Base-by-base conservation (phyloP, 2,329 filamentous ascomycete species). In the Cyclaneusma minus region DNA sequence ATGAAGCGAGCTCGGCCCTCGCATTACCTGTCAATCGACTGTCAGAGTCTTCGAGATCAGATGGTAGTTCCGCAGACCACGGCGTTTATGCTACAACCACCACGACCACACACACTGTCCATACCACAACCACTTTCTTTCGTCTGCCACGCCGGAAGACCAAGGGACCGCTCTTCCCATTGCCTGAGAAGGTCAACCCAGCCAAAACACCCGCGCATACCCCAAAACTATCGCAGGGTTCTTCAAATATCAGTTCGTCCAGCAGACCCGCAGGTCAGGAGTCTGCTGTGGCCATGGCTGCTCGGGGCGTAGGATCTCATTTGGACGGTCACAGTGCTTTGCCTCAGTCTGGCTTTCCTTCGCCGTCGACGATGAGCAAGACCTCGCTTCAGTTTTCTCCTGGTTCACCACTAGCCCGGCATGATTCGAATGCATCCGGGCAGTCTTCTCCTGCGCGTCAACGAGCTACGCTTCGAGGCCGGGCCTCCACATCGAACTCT, bases 401-500 rank as follows among this genome's bases (percentile, higher is more conserved):
- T 3, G 44, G 45, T 7, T 48, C 55, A 6, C 54, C 50, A 5
- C 39, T 77, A 4, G 51, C 66, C 13, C 59, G 74, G 24, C 64
- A 72, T 38, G 62, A 68, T 31, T 79, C 73, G 3, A 62, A 58
- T 17, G 60, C 60, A 17, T 79, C 74, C 3, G 71, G 69, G 12
- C 72, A 69, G 28, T 93, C 87, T 1, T 76, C 68, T 5, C 70
- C 71, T 9, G 69, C 67, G 3, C 68, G 74, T 30, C 55, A 58
- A 28, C 62, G 62, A 26, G 54, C 69, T 13, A 63, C 65, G 13
- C 54, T 74, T 26, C 65, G 85, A 38, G 79, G 76, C 27, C 69
- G 89, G 37, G 93, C 89, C 11, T 92, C 85, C 4, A 95, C 89
- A 0, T 66, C 92, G 56, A 85, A 80, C 42, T 95, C 87, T 1